phyloP scores from a whole-genome alignment of 805 yeast genomes.

The Jamesozyma jinghongensis region DNA sequence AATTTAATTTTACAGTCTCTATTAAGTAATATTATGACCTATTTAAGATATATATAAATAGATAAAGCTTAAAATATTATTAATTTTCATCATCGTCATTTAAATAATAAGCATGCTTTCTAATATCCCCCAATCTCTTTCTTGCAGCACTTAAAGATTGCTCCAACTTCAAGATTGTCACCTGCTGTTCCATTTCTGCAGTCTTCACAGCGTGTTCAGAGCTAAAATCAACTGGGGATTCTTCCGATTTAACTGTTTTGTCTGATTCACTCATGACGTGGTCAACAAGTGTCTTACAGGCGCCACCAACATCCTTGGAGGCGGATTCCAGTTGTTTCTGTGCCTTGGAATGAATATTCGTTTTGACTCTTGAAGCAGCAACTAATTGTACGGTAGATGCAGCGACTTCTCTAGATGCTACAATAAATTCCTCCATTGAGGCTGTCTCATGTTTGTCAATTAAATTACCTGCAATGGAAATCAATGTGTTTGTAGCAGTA shows the following conservation, averaged over 20 bases:
- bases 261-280: constrained; percentile 54
- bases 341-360: constrained; percentile 63
- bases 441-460: constrained; percentile 37
- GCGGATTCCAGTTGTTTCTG: constrained; percentile 67
- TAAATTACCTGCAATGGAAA: constrained; percentile 81
- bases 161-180: constrained; percentile 75
- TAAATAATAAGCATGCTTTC: constrained; percentile 57
- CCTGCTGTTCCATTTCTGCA: constrained; percentile 87
- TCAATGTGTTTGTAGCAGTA: constrained; percentile 68
- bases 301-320: constrained; percentile 59
- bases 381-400: constrained; percentile 89
- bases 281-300: constrained; percentile 62
- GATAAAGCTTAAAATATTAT: too few relatives aligned
- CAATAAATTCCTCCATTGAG: constrained; percentile 74
- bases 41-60: too few relatives aligned
- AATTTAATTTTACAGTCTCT: too few relatives aligned
- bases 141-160: constrained; percentile 63
- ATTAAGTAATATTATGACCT: too few relatives aligned
- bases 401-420: constrained; percentile 85
- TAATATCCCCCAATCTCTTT: constrained; percentile 73
- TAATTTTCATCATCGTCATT: constrained; percentile 26
- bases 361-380: constrained; percentile 83
- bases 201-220: constrained; percentile 77
- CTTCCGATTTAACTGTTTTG: constrained; percentile 30
- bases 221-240: constrained; percentile 48